Evolutionary conservation across 805 yeast species (phyloP), one percentile per base, ranked within the genome.

Genomic region (Nakazawaea ishiwadae): DNA sequence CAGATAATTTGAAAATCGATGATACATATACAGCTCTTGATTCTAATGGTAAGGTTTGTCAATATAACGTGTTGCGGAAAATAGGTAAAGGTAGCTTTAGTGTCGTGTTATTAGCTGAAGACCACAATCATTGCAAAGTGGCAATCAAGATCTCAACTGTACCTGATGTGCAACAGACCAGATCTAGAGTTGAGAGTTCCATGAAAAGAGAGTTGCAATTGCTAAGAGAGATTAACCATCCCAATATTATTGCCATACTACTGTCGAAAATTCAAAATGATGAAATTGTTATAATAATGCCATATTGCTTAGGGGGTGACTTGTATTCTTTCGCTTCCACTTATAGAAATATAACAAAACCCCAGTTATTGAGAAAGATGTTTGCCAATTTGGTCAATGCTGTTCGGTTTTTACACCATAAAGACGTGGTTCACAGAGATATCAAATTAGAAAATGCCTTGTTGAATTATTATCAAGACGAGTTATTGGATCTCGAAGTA

Each of bases 221-320:
- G 5, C 65, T 91, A 45, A 62, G 65, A 40, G 58, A 65, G 10
- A 48, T 81, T 11, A 49, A 69, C 27, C 93, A 87, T 56, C 95
- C 95, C 1, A 77, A 84, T 37, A 71, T 90, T 11, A 77, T 87
- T 17, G 62, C 68, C 35, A 62, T 90, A 9, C 52, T 80, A 21
- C 89, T 84, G 31, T 68, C 69, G 42, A 58, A 63, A 29, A 59
- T 68, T 12, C 58, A 58, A 14, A 48, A 44, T 7, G 50, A 51
- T 34, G 49, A 52, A 30, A 63, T 59, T 28, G 49, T 54, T 44
- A 72, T 90, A 59, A 82, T 84, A 31, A 67, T 90, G 53, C 85
- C 90, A 1, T 87, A 74, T 57, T 84, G 88, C 51, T 58, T 66
- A 5, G 98, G 98, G 4, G 97, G 98, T 4, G 96, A 89, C 53